phyloP scores from a whole-genome alignment of 441 rosid species.

The Gossypium aridum region DNA sequence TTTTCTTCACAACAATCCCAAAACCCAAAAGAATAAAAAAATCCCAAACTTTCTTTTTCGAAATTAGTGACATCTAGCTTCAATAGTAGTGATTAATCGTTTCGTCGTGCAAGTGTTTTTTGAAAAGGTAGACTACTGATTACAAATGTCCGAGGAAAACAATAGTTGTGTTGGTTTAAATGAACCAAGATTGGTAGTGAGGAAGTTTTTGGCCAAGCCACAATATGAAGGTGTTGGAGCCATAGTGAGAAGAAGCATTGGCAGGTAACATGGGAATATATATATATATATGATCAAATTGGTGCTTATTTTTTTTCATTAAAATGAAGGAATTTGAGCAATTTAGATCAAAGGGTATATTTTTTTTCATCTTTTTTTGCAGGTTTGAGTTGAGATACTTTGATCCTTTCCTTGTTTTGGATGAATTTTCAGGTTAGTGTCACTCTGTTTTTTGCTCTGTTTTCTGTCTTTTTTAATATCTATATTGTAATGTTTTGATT shows the following conservation, averaged over 20 bases:
- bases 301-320: neutral
- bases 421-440: conserved; percentile 78
- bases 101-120: too few species aligned
- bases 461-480: conserved; percentile 20
- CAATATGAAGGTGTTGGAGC: conserved; percentile 84
- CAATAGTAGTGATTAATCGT: too few species aligned
- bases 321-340: neutral
- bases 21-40: neutral
- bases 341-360: conserved; percentile 18
- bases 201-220: conserved; percentile 74
- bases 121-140: too few species aligned
- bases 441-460: conserved; percentile 18
- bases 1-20: conserved; percentile 8
- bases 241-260: conserved; percentile 82
- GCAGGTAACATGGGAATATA: conserved; percentile 38
- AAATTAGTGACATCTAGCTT: too few species aligned
- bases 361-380: conserved; percentile 4
- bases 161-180: conserved; percentile 10
- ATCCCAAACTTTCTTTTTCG: neutral
- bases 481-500: neutral
- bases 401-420: conserved; percentile 81
- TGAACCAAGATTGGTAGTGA: conserved; percentile 51
- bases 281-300: too few species aligned
- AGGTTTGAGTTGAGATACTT: conserved; percentile 84
- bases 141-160: conserved; percentile 24